These are phyloP conservation scores for Penicilliopsis zonata DNA, from an alignment of 495 filamentous ascomycete genomes.

Conservation along the genomic window DNA sequence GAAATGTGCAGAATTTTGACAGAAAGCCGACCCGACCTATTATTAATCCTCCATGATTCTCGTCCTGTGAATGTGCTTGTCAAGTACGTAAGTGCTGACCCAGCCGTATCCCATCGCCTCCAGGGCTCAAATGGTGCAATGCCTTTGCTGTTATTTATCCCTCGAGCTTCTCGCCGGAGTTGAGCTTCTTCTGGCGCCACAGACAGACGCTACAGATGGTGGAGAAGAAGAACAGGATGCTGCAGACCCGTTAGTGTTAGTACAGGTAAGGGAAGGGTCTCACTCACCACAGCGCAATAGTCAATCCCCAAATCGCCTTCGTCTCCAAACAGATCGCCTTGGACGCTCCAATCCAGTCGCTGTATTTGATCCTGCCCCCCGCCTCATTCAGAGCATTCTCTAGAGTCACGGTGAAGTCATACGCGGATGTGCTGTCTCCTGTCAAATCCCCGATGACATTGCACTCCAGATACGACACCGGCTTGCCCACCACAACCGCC, in stretches of 20 bases:
- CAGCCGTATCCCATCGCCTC: no score
- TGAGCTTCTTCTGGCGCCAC: conserved; percentile 42
- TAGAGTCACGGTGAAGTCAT: conserved; percentile 33
- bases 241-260: conserved; percentile 7
- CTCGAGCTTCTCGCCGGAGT: conserved; percentile 11
- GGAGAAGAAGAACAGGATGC: conserved; percentile 62
- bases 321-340: conserved; percentile 70
- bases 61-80: no score
- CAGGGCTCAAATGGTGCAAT: conserved; percentile 1
- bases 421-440: conserved; percentile 23
- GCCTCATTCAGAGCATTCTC: conserved; percentile 24
- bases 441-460: conserved; percentile 31
- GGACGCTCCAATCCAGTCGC: conserved; percentile 49
- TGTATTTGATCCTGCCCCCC: conserved; percentile 38
- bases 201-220: conserved; percentile 42
- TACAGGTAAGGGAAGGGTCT: not conserved
- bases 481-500: conserved; percentile 63
- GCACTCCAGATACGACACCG: conserved; percentile 70
- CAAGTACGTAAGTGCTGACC: no score
- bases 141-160: conserved; percentile 1
- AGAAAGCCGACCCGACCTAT: no score
- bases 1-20: no score
- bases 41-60: no score
- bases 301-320: conserved; percentile 82
- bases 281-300: conserved; percentile 64